phyloP scores from a whole-genome alignment of 23 red algal genomes.

The Agarophyton chilense region DNA sequence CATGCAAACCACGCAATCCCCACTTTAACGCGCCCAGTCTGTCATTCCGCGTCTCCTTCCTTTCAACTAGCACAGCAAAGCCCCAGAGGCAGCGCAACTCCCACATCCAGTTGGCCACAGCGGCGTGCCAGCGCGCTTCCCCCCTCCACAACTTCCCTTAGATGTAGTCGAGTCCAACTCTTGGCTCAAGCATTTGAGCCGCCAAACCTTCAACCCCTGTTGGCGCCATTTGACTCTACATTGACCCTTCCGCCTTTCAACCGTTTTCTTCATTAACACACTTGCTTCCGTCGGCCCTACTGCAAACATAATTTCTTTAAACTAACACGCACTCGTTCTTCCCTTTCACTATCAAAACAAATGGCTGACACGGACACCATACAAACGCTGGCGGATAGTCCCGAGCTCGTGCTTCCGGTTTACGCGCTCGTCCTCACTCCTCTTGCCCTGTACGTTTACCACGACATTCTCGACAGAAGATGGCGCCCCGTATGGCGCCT shows the following conservation, averaged over 20 bases:
- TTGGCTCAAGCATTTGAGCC: not conserved
- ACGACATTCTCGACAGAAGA: slow-evolving; percentile 45
- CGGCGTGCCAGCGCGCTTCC: no score
- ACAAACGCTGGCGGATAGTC: not conserved
- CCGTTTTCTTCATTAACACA: not conserved
- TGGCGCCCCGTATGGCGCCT: slow-evolving; percentile 61
- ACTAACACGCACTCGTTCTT: no score
- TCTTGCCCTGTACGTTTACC: slow-evolving; percentile 56
- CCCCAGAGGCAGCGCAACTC: no score
- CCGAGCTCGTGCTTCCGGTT: slow-evolving; percentile 22
- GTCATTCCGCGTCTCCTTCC: no score
- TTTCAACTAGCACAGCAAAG: no score
- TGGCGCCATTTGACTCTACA: not conserved
- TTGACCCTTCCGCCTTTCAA: not conserved
- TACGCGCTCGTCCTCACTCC: slow-evolving; percentile 47
- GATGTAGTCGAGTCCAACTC: no score
- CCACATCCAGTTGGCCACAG: no score
- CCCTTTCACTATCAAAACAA: no score
- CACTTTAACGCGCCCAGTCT: no score
- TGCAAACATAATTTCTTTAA: not conserved
- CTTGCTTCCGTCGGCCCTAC: not conserved
- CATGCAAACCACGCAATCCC: no score
- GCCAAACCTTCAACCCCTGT: not conserved
- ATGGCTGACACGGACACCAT: not conserved
- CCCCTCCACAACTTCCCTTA: no score